Percentiles rank a stretch among this genome's conserved stretches.
Evolutionary conservation across 208 protist genomes (phyloP).

Genomic region (Trypanosoma cruzi): DNA sequence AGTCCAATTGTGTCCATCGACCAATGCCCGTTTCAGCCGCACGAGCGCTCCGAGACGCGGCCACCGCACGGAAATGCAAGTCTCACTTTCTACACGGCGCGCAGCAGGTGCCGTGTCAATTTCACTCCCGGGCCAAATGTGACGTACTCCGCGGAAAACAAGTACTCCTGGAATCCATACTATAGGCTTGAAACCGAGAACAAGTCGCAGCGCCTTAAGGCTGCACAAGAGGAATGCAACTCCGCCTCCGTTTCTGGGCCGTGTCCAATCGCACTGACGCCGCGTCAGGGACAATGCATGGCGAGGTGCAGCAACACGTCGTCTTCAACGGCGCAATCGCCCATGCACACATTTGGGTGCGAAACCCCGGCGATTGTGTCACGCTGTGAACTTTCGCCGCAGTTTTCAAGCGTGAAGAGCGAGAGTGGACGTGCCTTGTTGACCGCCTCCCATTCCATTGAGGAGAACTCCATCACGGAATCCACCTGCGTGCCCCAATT

Average conservation of each 20-base stretch:
- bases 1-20: too few relatives aligned
- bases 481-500: not conserved
- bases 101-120: not conserved
- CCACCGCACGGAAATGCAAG: too few relatives aligned
- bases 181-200: not conserved
- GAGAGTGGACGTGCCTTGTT: not conserved
- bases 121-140: not conserved
- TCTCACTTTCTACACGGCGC: too few relatives aligned
- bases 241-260: not conserved
- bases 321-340: conserved; percentile 3
- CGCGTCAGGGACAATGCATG: not conserved
- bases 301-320: not conserved
- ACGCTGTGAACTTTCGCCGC: not conserved
- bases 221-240: not conserved
- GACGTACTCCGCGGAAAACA: conserved; percentile 4
- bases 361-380: not conserved
- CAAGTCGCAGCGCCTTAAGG: not conserved
- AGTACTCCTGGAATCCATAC: conserved; percentile 16
- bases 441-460: not conserved
- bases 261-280: not conserved
- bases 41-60: too few relatives aligned
- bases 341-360: not conserved
- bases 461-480: not conserved
- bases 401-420: not conserved
- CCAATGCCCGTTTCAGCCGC: too few relatives aligned